Evolutionary conservation across 257 asterid species (phyloP), one percentile per base, ranked within the genome.

Genomic region (Nemophila menziesii): DNA sequence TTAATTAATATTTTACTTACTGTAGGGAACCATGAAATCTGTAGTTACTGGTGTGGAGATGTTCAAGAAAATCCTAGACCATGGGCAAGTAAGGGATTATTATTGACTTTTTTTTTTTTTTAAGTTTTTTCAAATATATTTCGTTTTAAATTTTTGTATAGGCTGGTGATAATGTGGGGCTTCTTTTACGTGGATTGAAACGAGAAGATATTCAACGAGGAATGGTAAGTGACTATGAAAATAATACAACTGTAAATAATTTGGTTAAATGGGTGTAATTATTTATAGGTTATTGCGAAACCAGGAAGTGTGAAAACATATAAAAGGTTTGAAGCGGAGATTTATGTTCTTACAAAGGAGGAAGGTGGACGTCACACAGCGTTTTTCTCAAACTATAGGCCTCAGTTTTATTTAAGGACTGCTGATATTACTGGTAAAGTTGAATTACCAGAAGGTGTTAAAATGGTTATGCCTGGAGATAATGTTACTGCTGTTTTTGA

Each of bases 401-500:
- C 99, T 56, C 99, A 90, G 36, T 90, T 90, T 62, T 90, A 90
- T 84, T 18, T 90, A 92, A 73, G 99, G 65, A 90, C 99, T 14
- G 99, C 96, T n/a, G 99, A 90, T 57, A 70, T 90, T 58, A 90
- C 94, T 22, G 99, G 99, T 48, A 90, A 79, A 63, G 96, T 90
- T 23, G 93, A 90, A 66, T 67, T 90, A 63, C 99, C 99, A 1
- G 94, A 82, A 71, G 82, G 75, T 49, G 96, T 92, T 45, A 92
- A 86, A 86, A 92, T 92, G 99, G 99, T 92, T 60, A 92, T 92
- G 99, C 99, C 99, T 0, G 99, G 99, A 42, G 99, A 92, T 78
- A 92, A 86, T 47, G 96, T 92, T 40, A 82, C 99, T 26, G 99
- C 96, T 42, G 72, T 73, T 51, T 92, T 92, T 39, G 93, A 82